phyloP scores from a whole-genome alignment of 768 basidiomycete genomes.

The Baorangia bicolor region DNA sequence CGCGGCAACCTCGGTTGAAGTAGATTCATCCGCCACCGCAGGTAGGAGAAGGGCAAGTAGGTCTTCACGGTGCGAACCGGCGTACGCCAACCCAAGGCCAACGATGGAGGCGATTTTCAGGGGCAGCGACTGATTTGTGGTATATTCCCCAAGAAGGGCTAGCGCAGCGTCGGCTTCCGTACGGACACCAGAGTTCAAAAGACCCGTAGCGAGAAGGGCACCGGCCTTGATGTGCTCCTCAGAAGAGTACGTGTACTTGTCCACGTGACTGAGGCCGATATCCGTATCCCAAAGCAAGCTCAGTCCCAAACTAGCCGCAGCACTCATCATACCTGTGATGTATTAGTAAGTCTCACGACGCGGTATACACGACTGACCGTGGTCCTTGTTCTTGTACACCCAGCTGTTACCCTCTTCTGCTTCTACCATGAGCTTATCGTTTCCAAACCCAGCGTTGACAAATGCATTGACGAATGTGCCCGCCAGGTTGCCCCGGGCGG shows the following conservation, averaged over 20 bases:
- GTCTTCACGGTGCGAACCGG: conserved; percentile 90
- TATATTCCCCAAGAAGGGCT: conserved; percentile 86
- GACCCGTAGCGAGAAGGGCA: conserved; percentile 91
- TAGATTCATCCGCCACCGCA: conserved; percentile 73
- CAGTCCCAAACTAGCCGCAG: conserved; percentile 90
- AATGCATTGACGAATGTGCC: conserved; percentile 99
- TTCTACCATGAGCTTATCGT: conserved; percentile 97
- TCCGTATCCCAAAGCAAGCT: conserved; percentile 97
- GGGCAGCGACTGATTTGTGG: conserved; percentile 80
- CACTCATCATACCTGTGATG: conserved; percentile 85
- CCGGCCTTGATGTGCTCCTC: conserved; percentile 99
- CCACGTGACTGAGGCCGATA: conserved; percentile 88
- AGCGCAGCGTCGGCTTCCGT: conserved; percentile 93
- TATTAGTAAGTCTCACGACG: conserved; percentile 1
- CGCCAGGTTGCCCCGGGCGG: conserved; percentile 90
- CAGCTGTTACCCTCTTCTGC: conserved; percentile 96
- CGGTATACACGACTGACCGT: conserved; percentile 52
- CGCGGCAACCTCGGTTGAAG: conserved; percentile 86
- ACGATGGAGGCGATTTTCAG: conserved; percentile 87
- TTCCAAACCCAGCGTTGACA: conserved; percentile 97
- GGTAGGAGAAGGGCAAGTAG: conserved; percentile 76
- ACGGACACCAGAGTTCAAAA: conserved; percentile 84
- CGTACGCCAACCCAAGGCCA: conserved; percentile 92
- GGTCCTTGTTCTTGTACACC: conserved; percentile 99
- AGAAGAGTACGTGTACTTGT: conserved; percentile 95